phyloP scores from a whole-genome alignment of 2,329 filamentous ascomycete genomes.

The Ophiocordyceps australis region DNA sequence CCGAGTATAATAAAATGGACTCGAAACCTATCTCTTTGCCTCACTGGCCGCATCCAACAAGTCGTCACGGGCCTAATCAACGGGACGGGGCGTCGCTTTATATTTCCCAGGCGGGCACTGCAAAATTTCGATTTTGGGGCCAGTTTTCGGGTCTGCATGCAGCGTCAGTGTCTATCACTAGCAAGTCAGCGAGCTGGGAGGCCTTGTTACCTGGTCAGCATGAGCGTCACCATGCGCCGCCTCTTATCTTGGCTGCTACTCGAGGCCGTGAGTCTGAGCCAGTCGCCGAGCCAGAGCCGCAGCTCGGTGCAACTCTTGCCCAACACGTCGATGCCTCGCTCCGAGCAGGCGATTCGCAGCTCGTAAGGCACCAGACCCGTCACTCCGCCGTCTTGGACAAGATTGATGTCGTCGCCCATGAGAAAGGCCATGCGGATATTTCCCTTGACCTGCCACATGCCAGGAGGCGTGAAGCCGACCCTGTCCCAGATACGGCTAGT shows the following conservation, averaged over 20 bases:
- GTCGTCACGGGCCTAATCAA: too few species aligned
- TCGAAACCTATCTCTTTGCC: too few species aligned
- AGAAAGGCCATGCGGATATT: constrained; percentile 41
- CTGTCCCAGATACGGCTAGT: constrained; percentile 30
- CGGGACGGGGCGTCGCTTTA: too few species aligned
- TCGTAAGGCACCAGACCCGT: constrained; percentile 41
- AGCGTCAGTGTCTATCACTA: not conserved
- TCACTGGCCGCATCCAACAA: too few species aligned
- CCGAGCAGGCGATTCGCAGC: constrained; percentile 50
- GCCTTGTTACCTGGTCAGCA: constrained; percentile 22
- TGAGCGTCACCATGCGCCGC: constrained; percentile 18
- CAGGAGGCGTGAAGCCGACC: constrained; percentile 24
- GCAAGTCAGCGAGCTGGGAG: constrained; percentile 3
- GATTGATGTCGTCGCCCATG: constrained; percentile 50
- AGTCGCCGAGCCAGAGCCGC: constrained; percentile 22
- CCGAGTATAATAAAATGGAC: too few species aligned
- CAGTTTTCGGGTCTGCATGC: constrained; percentile 17
- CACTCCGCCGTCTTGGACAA: constrained; percentile 42
- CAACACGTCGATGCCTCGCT: constrained; percentile 44
- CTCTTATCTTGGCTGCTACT: constrained; percentile 17
- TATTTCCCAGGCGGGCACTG: constrained; percentile 21
- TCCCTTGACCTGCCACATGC: constrained; percentile 35
- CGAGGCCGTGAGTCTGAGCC: constrained; percentile 26
- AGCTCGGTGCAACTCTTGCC: constrained; percentile 39
- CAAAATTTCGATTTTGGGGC: constrained; percentile 20